Conservation (phyloP, 768 basidiomycete genomes). For the Suillus decipiens region DNA sequence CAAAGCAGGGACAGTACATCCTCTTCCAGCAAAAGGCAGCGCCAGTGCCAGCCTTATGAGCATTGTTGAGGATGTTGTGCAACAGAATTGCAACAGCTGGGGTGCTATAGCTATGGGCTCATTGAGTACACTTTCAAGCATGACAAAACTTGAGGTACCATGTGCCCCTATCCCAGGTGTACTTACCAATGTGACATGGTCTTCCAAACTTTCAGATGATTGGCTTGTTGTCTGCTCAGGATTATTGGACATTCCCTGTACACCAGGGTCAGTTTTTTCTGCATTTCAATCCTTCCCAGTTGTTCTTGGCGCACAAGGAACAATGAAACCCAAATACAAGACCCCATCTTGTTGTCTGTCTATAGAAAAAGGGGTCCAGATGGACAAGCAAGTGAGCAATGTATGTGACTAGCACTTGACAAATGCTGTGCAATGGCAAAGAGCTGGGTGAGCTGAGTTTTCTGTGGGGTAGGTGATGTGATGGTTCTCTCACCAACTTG, state of each 20-base stretch:
- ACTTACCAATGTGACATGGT: not conserved
- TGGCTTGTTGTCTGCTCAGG: not conserved
- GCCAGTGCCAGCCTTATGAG: constrained; percentile 55
- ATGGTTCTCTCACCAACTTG: not conserved
- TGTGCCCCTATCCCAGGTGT: constrained; percentile 11
- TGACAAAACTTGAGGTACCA: constrained; percentile 7
- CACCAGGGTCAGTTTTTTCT: constrained; percentile 16
- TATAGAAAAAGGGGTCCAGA: constrained; percentile 42
- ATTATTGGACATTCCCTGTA: constrained; percentile 29
- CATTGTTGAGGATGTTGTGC: constrained; percentile 64
- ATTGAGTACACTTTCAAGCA: not conserved
- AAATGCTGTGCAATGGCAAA: constrained; percentile 69
- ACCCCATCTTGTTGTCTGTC: not conserved
- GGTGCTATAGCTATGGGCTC: not conserved
- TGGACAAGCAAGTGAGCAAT: constrained; percentile 82
- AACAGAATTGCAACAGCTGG: constrained; percentile 35
- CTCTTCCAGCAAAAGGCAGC: constrained; percentile 18
- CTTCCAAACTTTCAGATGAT: constrained; percentile 3
- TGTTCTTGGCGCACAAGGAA: not conserved
- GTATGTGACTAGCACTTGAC: constrained; percentile 94
- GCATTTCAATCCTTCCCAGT: not conserved
- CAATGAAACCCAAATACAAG: not conserved
- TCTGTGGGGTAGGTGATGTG: constrained; percentile 62
- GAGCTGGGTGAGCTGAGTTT: constrained; percentile 86
- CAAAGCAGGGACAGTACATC: constrained; percentile 11